Evolutionary conservation across 1,284 basidiomycete species (phyloP), one percentile per base, ranked within the genome.

Genomic region (Cystobasidium pallidum): DNA sequence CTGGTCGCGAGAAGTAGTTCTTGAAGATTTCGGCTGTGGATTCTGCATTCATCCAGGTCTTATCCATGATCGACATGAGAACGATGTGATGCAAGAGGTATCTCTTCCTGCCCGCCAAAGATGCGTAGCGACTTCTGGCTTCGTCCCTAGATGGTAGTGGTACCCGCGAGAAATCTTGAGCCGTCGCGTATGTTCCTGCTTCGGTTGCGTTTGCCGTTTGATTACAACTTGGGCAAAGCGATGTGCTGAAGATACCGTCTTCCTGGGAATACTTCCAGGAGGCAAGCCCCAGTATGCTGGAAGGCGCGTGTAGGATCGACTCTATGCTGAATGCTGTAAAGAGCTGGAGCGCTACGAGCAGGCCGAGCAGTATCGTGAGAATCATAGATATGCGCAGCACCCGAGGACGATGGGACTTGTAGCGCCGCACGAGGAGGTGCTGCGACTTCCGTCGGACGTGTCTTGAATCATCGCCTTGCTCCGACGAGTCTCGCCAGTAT

Each of bases 1-100:
- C 64, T n/a, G 64, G 64, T 36, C 24, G 19, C 6, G 64, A 24
- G 28, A 66, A 57, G 21, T 54, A 66, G 64, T 57, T 66, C 28
- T 55, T 54, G 28, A 54, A 45, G 1, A 66, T 55, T 6, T 32
- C 58, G 30, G 32, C 30, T 2, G 47, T 47, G n/a, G 55, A 51
- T 34, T 49, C 55, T 10, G 26, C 19, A 15, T 26, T 36, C 43
- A 70, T 34, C 57, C 55, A 70, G 2, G 39, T 62, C 41, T 58
- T 58, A 26, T 62, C 58, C 11, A 70, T 24, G 13, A 58, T 49
- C 4, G 41, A 21, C 11, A n/a, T 34, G 4, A 70, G 45, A 10
- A 62, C 52, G 15, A 70, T 70, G 34, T 70, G 55, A 47, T 70
- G 67, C 19, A 70, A 13, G 24, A 70, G 67, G 26, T 34, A 70